phyloP scores from a whole-genome alignment of 2,329 filamentous ascomycete genomes.

The Venturia pyrina region DNA sequence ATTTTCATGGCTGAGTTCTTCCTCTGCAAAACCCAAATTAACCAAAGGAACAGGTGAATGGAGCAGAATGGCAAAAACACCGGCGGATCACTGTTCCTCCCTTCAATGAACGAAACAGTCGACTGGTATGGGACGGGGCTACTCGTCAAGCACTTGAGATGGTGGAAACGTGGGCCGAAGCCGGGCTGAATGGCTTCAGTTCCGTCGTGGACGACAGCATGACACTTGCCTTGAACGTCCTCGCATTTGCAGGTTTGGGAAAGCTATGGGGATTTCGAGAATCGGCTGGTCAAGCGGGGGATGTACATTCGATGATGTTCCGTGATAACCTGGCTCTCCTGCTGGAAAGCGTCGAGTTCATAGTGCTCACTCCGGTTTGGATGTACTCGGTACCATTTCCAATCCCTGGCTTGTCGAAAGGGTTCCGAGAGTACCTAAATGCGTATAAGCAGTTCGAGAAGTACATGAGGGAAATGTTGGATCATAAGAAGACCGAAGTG shows the following conservation, averaged over 20 bases:
- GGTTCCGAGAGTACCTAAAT: neutral
- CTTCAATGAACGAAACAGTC: slow-evolving; percentile 35
- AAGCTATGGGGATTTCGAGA: neutral
- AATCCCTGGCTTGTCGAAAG: no score
- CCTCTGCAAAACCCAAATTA: no score
- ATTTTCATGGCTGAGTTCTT: no score
- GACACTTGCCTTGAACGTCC: slow-evolving; percentile 1
- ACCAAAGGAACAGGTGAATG: neutral
- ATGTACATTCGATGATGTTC: no score
- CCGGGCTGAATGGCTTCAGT: no score
- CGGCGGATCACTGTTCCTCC: slow-evolving; percentile 31
- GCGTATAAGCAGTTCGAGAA: neutral
- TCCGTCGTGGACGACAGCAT: neutral
- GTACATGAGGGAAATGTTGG: neutral
- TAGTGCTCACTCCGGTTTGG: no score
- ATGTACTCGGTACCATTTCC: no score
- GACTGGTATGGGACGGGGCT: slow-evolving; percentile 30
- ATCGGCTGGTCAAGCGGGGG: neutral
- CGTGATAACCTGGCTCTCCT: no score
- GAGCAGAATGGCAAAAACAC: slow-evolving; percentile 33
- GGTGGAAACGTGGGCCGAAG: slow-evolving; percentile 14
- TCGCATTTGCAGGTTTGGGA: neutral
- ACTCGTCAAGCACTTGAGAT: slow-evolving; percentile 24
- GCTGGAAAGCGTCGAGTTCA: no score
- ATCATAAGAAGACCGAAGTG: slow-evolving; percentile 5